Evolutionary conservation across 192 early-diverging fungal species (phyloP), one percentile per base, ranked within the genome.

Genomic region (Coemansia sp.): DNA sequence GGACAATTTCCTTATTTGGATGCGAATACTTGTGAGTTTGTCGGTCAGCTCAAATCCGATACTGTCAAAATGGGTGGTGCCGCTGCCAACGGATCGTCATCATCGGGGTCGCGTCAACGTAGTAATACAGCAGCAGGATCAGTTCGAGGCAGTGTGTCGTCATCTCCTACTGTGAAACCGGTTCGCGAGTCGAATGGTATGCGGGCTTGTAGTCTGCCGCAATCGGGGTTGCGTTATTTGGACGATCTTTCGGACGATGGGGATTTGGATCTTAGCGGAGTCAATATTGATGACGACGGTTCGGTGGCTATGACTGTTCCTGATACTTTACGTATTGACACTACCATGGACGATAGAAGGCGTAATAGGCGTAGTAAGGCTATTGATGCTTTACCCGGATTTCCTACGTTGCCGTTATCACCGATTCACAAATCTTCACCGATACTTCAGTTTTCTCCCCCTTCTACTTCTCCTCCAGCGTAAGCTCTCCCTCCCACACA

Each of bases 21-120:
- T 39, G 76, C 81, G 19, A 76, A 75, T 50, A 83, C 81, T 5
- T 78, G 77, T 59, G 70, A 83, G 81, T 83, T 83, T 83, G 81
- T 83, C 15, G 81, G 81, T 0, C 81, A 79, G 62, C 70, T 83
- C 22, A 83, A 83, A 58, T 55, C 67, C 12, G 81, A 83, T 45
- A 59, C 69, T 0, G 74, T 78, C 1, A 78, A 73, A 8, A 68
- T 78, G 32, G 77, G 77, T 34, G 77, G 81, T 0, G 81, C 81
- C 0, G 76, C 76, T 0, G 70, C 72, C 4, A 46, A 34, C 2
- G 64, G 64, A 6, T 10, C 50, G 2, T 55, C 41, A 13, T 39
- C 38, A 15, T 11, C 41, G 11, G 41, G 41, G 11, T 42, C 55
- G 58, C 51, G 62, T 31, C 72, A 69, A 67, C 67, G 69, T 19